Evolutionary conservation across 116 monocot species (phyloP).

Genomic region (Papilionanthe hybrid): DNA sequence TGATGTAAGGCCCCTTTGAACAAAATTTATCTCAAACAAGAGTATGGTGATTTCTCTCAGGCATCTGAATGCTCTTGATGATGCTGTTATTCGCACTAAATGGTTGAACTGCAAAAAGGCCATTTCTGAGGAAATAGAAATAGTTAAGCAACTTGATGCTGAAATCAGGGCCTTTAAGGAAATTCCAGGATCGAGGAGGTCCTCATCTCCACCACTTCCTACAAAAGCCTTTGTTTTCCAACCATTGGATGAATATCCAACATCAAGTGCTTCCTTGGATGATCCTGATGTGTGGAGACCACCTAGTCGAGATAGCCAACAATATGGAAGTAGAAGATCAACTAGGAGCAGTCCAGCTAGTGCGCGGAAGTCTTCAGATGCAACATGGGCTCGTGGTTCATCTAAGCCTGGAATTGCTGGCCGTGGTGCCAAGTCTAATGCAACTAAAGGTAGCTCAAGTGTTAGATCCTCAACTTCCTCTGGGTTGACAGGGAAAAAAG

Average conservation of each 20-base stretch:
- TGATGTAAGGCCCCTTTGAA: background rate
- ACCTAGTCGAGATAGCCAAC: conserved; percentile 51
- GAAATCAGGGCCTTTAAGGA: conserved; percentile 82
- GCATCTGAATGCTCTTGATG: conserved; percentile 79
- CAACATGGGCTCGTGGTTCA: conserved; percentile 71
- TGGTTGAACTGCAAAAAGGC: conserved; percentile 91
- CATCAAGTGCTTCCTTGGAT: conserved; percentile 53
- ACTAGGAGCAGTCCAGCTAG: conserved; percentile 30
- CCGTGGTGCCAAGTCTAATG: conserved; percentile 51
- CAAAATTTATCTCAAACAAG: background rate
- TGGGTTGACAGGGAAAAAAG: conserved; percentile 63
- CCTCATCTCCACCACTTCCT: conserved; percentile 77
- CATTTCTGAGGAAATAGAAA: conserved; percentile 72
- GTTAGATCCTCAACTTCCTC: conserved; percentile 43
- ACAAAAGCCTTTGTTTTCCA: conserved; percentile 90
- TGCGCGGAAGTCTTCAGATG: conserved; percentile 66
- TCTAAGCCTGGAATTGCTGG: conserved; percentile 32
- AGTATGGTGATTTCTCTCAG: conserved; percentile 22
- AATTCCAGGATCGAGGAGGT: conserved; percentile 44
- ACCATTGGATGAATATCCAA: conserved; percentile 92
- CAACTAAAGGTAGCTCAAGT: conserved; percentile 42
- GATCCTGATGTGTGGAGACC: conserved; percentile 99
- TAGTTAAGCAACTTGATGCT: conserved; percentile 88
- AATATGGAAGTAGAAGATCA: conserved; percentile 39
- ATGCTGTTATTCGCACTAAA: conserved; percentile 58